phyloP scores from a whole-genome alignment of 2,329 filamentous ascomycete genomes.

The Ophiocordyceps camponoti-floridani region DNA sequence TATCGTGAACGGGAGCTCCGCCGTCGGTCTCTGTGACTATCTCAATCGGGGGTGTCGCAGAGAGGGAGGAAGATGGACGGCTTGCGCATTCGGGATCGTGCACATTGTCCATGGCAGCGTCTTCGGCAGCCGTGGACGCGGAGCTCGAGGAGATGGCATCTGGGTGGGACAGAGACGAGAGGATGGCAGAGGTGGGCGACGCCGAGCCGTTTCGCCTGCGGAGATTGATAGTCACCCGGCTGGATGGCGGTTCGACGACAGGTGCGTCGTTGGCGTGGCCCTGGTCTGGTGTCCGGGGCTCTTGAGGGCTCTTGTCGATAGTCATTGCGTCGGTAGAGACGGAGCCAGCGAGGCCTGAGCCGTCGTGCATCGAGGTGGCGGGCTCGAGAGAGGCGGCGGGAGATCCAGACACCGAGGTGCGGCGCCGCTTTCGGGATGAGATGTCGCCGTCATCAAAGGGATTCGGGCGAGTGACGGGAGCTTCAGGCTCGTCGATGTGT shows the following conservation, averaged over 20 bases:
- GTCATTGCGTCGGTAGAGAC: constrained; percentile 19
- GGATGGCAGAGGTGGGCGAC: neutral
- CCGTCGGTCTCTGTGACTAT: constrained; percentile 18
- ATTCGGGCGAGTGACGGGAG: constrained; percentile 43
- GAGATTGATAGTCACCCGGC: constrained; percentile 42
- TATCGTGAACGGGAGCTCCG: constrained; percentile 6
- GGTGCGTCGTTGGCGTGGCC: constrained; percentile 12
- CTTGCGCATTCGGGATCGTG: neutral
- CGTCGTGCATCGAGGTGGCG: constrained; percentile 13
- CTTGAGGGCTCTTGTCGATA: constrained; percentile 5
- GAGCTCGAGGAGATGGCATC: neutral
- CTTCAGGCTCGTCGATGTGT: constrained; percentile 33
- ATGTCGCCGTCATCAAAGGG: constrained; percentile 42
- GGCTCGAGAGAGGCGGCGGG: constrained; percentile 33
- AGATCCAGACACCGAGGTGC: constrained; percentile 38
- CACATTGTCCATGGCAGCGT: neutral
- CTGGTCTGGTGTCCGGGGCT: constrained; percentile 24
- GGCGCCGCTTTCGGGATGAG: constrained; percentile 41
- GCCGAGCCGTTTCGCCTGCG: constrained; percentile 16
- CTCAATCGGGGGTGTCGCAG: constrained; percentile 24
- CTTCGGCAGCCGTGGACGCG: neutral
- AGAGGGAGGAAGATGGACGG: neutral
- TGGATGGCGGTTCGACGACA: constrained; percentile 26
- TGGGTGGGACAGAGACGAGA: neutral
- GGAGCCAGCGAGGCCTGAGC: constrained; percentile 13